phyloP scores from a whole-genome alignment of 75 land plant species.

The Sequoia sempervirens region DNA sequence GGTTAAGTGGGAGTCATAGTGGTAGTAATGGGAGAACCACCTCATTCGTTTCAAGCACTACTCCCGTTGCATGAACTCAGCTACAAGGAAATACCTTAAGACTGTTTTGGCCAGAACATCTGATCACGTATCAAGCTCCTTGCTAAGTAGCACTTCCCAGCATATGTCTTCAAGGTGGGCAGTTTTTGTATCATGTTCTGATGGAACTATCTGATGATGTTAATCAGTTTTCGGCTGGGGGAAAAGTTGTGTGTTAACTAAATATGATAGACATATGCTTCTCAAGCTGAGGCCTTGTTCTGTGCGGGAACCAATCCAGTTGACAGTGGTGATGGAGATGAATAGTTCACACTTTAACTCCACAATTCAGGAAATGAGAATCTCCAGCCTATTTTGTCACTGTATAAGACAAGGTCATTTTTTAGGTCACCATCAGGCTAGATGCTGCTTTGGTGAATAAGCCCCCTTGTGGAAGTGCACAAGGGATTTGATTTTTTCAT shows the following conservation, averaged over 20 bases:
- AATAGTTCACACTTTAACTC: neutral
- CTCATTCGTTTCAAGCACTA: neutral
- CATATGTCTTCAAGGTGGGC: neutral
- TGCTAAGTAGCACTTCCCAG: neutral
- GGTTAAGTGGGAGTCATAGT: neutral
- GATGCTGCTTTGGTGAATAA: neutral
- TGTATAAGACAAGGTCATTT: neutral
- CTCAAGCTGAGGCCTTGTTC: no score
- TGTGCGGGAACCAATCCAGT: neutral
- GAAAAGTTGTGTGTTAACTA: neutral
- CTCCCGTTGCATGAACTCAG: neutral
- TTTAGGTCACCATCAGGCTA: neutral
- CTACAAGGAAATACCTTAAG: neutral
- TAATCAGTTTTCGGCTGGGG: neutral
- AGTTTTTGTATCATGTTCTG: neutral
- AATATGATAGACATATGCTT: neutral
- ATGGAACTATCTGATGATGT: neutral
- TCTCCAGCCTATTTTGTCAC: no score
- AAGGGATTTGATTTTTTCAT: neutral
- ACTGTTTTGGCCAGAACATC: neutral
- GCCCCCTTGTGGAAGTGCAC: neutral
- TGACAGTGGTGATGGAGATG: neutral
- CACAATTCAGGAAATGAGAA: no score
- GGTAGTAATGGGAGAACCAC: neutral
- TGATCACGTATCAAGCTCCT: neutral